These are phyloP conservation scores for Neopestalotiopsis rosae DNA, from an alignment of 2,329 filamentous ascomycete genomes.

Conservation along the genomic window DNA sequence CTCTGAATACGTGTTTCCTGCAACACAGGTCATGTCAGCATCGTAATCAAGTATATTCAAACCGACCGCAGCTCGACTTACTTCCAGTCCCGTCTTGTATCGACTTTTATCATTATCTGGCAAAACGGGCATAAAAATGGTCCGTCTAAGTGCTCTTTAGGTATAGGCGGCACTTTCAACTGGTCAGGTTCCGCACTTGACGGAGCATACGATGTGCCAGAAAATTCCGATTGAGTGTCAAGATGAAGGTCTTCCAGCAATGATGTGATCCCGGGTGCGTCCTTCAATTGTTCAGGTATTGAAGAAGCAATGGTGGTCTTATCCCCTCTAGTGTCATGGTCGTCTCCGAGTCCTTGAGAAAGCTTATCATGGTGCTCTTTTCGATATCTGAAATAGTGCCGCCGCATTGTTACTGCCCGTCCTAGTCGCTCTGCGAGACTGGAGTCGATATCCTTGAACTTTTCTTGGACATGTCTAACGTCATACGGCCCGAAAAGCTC, in stretches of 20 bases:
- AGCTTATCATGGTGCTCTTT: neutral
- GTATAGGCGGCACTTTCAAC: neutral
- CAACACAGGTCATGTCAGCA: neutral
- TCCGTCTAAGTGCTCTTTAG: neutral
- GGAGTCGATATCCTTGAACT: neutral
- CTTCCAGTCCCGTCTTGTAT: neutral
- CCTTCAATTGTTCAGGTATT: neutral
- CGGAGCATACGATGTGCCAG: neutral
- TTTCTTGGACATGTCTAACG: neutral
- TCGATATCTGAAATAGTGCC: neutral
- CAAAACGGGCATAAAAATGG: neutral
- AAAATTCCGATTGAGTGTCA: neutral
- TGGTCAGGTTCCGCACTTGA: neutral
- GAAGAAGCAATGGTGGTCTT: neutral
- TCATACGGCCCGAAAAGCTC: neutral
- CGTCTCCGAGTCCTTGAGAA: neutral
- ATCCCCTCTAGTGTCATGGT: neutral
- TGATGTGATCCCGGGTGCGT: neutral
- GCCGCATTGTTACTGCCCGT: neutral
- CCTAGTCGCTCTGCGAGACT: neutral
- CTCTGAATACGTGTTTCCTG: slow-evolving; percentile 3
- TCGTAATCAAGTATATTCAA: neutral
- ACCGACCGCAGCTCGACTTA: neutral
- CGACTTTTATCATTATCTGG: neutral
- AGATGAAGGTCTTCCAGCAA: neutral